phyloP scores from a whole-genome alignment of 2,329 filamentous ascomycete species.

The Pseudopithomyces maydicus region DNA sequence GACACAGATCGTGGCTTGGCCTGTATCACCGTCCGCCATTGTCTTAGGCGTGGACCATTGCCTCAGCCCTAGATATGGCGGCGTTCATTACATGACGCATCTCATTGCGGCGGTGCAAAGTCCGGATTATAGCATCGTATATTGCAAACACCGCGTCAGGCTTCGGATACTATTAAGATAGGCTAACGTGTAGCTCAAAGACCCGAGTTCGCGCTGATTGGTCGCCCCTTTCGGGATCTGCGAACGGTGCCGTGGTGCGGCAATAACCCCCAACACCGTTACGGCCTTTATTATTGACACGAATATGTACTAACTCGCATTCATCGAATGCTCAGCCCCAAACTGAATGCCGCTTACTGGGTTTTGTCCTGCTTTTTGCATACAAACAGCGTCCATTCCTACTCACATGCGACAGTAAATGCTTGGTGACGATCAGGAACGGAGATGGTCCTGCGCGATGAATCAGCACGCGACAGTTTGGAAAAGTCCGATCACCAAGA shows the following conservation, averaged over 20 bases:
- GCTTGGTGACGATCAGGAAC: background rate
- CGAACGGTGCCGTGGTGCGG: too few relatives aligned
- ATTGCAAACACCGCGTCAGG: background rate
- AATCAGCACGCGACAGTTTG: slow-evolving; percentile 3
- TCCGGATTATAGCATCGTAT: background rate
- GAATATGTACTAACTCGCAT: too few relatives aligned
- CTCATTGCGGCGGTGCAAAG: background rate
- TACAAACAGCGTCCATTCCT: background rate
- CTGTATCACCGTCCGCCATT: too few relatives aligned
- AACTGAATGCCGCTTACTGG: too few relatives aligned
- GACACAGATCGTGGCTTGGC: background rate
- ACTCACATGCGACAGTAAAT: background rate
- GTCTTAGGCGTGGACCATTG: too few relatives aligned
- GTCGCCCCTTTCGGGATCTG: background rate
- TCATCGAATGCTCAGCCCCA: too few relatives aligned
- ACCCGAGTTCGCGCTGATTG: background rate
- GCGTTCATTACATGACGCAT: background rate
- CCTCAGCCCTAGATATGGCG: too few relatives aligned
- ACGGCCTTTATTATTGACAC: too few relatives aligned
- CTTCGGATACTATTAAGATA: background rate
- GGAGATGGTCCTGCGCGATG: background rate
- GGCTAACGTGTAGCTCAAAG: background rate
- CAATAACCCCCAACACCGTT: background rate
- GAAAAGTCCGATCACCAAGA: slow-evolving; percentile 2
- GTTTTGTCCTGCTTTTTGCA: too few relatives aligned